These are phyloP conservation scores for Polygonum aviculare DNA, from an alignment of 148 eudicot genomes.

Conservation along the genomic window DNA sequence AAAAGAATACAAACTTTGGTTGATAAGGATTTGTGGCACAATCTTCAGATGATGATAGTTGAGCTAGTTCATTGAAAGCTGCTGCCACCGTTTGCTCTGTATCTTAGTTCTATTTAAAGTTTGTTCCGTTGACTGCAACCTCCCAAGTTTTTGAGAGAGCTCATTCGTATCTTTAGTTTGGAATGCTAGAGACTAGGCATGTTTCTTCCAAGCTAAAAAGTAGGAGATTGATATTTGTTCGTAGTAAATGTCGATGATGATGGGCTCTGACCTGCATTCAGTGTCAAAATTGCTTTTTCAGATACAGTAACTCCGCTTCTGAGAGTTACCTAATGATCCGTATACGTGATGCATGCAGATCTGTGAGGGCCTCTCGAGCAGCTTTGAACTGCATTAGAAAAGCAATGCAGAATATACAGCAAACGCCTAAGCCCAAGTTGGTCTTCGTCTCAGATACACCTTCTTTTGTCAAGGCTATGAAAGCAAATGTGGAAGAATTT, in stretches of 20 bases:
- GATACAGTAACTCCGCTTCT: background rate
- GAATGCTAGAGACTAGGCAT: background rate
- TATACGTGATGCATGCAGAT: slow-evolving; percentile 35
- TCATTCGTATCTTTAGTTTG: background rate
- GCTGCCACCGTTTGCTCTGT: background rate
- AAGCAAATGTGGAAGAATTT: slow-evolving; percentile 41
- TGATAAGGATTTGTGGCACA: background rate
- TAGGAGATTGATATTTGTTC: background rate
- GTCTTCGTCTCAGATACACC: slow-evolving; percentile 86
- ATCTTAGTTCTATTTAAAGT: background rate
- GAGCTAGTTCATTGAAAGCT: background rate
- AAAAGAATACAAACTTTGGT: too few relatives aligned
- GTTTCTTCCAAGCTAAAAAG: background rate
- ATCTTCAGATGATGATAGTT: background rate
- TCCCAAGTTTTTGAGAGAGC: background rate
- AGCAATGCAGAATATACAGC: slow-evolving; percentile 29
- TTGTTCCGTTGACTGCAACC: background rate
- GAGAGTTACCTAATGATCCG: background rate
- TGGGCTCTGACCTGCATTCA: background rate
- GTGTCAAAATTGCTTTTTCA: background rate
- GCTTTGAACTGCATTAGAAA: slow-evolving; percentile 63
- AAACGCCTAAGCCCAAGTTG: slow-evolving; percentile 41
- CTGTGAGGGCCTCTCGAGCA: slow-evolving; percentile 63
- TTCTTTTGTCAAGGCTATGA: slow-evolving; percentile 40
- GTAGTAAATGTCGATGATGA: background rate